A percentile compares a stretch with the other conserved stretches of the same genome.
phyloP scores from a whole-genome alignment of 345 rosid species.

The Fremontodendron californicum region DNA sequence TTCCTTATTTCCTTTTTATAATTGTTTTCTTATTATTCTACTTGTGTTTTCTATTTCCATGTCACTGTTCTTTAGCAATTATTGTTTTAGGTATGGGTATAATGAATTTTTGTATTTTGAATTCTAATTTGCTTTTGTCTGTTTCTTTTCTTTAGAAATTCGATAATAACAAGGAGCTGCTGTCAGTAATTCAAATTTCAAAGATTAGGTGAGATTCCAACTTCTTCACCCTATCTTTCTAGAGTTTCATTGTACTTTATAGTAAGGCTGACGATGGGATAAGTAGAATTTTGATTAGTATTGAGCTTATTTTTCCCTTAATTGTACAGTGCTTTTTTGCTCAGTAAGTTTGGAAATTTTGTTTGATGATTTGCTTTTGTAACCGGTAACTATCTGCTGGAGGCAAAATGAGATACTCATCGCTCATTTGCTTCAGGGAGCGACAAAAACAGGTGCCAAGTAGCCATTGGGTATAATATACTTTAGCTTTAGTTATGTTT shows the following conservation, averaged over 20 bases:
- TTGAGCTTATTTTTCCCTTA: background rate
- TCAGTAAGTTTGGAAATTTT: background rate
- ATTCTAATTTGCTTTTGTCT: background rate
- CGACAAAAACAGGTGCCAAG: background rate
- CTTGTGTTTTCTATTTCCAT: background rate
- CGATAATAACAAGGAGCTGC: background rate
- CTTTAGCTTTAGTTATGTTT: background rate
- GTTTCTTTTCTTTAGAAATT: background rate
- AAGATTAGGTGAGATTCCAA: background rate
- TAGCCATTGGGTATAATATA: background rate
- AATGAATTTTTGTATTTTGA: background rate
- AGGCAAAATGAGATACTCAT: background rate
- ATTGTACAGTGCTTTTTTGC: background rate
- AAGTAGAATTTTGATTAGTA: background rate
- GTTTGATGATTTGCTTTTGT: background rate
- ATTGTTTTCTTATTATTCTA: background rate
- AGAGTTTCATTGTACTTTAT: background rate
- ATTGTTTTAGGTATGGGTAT: background rate
- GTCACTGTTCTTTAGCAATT: background rate
- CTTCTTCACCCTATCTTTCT: background rate
- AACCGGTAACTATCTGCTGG: background rate
- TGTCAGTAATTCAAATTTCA: background rate
- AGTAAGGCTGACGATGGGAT: background rate
- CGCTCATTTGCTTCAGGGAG: background rate
- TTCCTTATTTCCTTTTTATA: background rate